These are phyloP conservation scores for Dryadomyces quercivorus DNA, from an alignment of 2,329 filamentous ascomycete species.

Conservation along the genomic window DNA sequence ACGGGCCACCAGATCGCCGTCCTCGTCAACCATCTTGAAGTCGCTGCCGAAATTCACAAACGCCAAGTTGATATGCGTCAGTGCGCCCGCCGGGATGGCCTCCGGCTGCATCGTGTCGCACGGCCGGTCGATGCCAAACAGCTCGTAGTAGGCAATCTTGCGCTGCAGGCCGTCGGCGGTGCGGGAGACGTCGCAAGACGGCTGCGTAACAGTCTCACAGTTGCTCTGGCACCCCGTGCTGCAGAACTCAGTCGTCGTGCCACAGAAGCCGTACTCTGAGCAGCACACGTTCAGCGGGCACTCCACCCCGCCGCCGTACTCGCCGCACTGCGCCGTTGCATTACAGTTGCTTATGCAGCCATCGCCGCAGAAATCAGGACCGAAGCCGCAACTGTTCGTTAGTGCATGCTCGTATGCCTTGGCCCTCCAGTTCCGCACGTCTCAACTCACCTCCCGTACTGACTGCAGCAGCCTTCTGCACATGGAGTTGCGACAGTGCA, in stretches of 20 bases:
- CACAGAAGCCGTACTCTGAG: conserved; percentile 21
- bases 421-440: no score
- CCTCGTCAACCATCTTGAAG: no score
- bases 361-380: neutral
- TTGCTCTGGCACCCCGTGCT: neutral
- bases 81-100: no score
- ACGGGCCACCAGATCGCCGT: no score
- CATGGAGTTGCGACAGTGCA: no score
- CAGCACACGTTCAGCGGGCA: conserved; percentile 21
- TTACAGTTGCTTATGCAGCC: conserved; percentile 1
- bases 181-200: neutral
- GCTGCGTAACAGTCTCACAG: neutral
- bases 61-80: no score
- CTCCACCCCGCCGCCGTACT: neutral
- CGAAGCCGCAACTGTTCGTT: neutral
- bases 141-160: conserved; percentile 16
- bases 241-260: conserved; percentile 18
- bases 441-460: no score
- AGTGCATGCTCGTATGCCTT: no score
- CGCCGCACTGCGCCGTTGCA: conserved; percentile 4
- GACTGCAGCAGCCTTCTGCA: no score
- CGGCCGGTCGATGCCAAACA: no score
- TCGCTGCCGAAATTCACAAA: no score
- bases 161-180: neutral
- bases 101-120: no score